Conservation (phyloP, 2,329 filamentous ascomycete genomes). For the Corinectria fuckeliana region DNA sequence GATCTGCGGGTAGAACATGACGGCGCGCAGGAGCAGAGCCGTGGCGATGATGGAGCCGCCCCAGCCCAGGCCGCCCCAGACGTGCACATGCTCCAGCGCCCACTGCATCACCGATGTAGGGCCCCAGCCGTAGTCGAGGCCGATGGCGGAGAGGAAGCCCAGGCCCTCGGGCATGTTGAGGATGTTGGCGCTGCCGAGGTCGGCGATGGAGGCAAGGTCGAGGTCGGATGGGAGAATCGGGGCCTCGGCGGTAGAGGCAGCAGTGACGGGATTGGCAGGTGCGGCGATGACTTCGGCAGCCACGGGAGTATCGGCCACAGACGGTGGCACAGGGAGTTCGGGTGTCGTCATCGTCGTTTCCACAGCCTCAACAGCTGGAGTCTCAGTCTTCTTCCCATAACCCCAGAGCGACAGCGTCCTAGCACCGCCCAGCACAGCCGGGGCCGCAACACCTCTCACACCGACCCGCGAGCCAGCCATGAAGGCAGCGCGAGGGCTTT, state of each 20-base stretch:
- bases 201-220: conserved; percentile 44
- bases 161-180: conserved; percentile 74
- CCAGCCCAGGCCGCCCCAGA: conserved; percentile 80
- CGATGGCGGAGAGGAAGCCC: conserved; percentile 82
- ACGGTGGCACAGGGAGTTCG: conserved; percentile 24
- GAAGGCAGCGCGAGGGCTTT: conserved; percentile 29
- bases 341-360: conserved; percentile 31
- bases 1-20: conserved; percentile 68
- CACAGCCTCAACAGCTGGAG: conserved; percentile 24
- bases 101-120: conserved; percentile 77
- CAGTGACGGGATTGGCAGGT: conserved; percentile 29
- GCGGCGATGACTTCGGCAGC: conserved; percentile 25
- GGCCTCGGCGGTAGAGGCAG: conserved; percentile 27
- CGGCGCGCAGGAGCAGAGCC: conserved; percentile 68
- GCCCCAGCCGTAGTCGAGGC: conserved; percentile 87
- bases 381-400: conserved; percentile 33
- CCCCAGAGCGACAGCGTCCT: conserved; percentile 47
- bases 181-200: conserved; percentile 50
- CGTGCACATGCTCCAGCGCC: conserved; percentile 81
- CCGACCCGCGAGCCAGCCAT: conserved; percentile 33
- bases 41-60: conserved; percentile 74
- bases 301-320: conserved; percentile 15
- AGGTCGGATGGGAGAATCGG: conserved; percentile 39
- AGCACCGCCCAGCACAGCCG: conserved; percentile 42
- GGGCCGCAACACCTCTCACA: conserved; percentile 29